Evolutionary conservation across 108 stramenopile species (phyloP).

Genomic region (Skeletonema marinoi): DNA sequence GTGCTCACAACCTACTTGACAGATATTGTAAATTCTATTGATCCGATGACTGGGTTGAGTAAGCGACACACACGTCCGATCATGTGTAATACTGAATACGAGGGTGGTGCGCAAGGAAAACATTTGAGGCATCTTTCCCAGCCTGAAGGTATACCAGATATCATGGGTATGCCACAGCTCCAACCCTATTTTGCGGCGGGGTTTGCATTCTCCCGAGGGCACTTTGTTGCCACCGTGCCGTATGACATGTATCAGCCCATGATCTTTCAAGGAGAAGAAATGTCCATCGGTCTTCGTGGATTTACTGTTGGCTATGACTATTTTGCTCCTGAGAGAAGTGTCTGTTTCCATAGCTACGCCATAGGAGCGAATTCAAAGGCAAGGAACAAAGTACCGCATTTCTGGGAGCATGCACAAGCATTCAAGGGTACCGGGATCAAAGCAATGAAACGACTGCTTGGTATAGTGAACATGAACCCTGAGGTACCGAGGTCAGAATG

Average conservation of each 20-base stretch:
- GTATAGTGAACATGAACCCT: slow-evolving; percentile 63
- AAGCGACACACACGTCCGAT: slow-evolving; percentile 57
- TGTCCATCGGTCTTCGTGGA: slow-evolving; percentile 56
- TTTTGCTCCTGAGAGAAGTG: slow-evolving; percentile 56
- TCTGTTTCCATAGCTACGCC: slow-evolving; percentile 67
- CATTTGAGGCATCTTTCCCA: slow-evolving; percentile 62
- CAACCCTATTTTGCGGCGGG: slow-evolving; percentile 89
- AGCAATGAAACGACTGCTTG: slow-evolving; percentile 55
- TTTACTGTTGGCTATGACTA: slow-evolving; percentile 68
- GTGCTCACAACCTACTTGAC: slow-evolving; percentile 65
- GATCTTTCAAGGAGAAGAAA: slow-evolving; percentile 73
- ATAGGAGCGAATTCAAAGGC: slow-evolving; percentile 25
- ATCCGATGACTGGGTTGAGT: slow-evolving; percentile 39
- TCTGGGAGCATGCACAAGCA: slow-evolving; percentile 44
- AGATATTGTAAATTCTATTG: slow-evolving; percentile 52
- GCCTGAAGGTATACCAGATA: slow-evolving; percentile 46
- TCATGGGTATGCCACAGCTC: slow-evolving; percentile 54
- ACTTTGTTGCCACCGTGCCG: slow-evolving; percentile 50
- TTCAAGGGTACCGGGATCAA: slow-evolving; percentile 45
- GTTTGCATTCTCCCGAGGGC: slow-evolving; percentile 64
- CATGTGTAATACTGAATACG: slow-evolving; percentile 73
- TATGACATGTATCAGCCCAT: slow-evolving; percentile 65
- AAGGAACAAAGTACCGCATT: slow-evolving; percentile 46
- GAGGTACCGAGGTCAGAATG: slow-evolving; percentile 41
- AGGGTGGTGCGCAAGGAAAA: slow-evolving; percentile 41